Evolutionary conservation across 352 stramenopile species (phyloP), one percentile per base, ranked within the genome.

Genomic region (Phytophthora kernoviae): DNA sequence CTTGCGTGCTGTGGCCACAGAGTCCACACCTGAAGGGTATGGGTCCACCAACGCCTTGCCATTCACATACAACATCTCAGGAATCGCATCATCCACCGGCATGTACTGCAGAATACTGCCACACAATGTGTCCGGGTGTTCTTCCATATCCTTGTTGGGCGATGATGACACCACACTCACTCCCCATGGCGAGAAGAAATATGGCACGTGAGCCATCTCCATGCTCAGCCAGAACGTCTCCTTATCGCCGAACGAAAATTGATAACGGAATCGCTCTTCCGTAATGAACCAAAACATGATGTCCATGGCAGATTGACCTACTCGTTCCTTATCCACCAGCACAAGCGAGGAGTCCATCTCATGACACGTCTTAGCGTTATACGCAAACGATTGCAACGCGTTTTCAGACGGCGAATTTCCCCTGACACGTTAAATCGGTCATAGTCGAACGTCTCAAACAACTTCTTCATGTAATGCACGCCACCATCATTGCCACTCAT

Each of bases 261-360:
- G 40, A 40, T 58, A 57, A 15, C 45, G 39, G 44, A 65, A 58
- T n/a, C 56, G 62, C 30, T 65, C 47, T 32, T 69, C 12, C 21
- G 57, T 64, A 18, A 72, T 58, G 45, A 75, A 49, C 30, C 41
- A 62, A 22, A 58, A 56, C 9, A 70, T 37, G 6, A 70, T 42
- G 14, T 70, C 50, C 36, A 61, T 50, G 18, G 58, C 62, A 6
- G 27, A 24, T 24, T 71, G 65, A 5, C 62, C 62, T 1, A 46
- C 36, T 15, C 62, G 43, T 10, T 46, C 26, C 42, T 75, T 75
- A 32, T 75, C 45, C 20, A 84, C 53, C 20, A 75, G 34, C 18
- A 87, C 62, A 39, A 87, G 67, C 14, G 77, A 87, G 65, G 77
- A 83, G 54, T 86, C 67, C 62, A 73, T 65, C 37, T 86, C 75